Evolutionary conservation across 305 asterid genomes (phyloP).

Genomic region (Fraxinus nigra): DNA sequence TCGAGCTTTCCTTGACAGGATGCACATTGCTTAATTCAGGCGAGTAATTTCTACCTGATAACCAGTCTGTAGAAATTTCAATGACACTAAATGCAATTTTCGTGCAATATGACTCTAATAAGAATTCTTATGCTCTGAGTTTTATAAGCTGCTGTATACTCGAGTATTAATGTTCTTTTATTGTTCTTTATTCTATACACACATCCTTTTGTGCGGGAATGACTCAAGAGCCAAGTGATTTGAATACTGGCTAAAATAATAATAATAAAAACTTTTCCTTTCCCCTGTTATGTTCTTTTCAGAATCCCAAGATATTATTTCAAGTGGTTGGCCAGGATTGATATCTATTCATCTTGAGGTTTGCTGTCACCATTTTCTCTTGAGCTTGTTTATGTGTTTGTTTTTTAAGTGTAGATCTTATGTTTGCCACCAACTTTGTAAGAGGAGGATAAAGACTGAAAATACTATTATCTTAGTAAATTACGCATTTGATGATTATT

Average conservation of each 20-base stretch:
- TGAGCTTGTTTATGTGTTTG: background rate
- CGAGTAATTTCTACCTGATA: constrained; percentile 20
- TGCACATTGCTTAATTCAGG: constrained; percentile 72
- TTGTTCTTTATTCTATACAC: background rate
- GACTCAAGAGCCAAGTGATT: constrained; percentile 1
- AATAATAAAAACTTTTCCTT: constrained; percentile 10
- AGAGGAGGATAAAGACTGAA: background rate
- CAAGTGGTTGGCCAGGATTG: constrained; percentile 89
- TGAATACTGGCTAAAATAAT: background rate
- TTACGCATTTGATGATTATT: background rate
- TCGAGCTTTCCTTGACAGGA: constrained; percentile 70
- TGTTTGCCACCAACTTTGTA: background rate
- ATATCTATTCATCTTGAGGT: constrained; percentile 81
- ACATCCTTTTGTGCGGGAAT: constrained; percentile 7
- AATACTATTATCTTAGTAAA: background rate
- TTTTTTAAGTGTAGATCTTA: background rate
- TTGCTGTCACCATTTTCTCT: constrained; percentile 30
- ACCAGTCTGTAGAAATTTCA: constrained; percentile 17
- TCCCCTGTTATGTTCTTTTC: constrained; percentile 26
- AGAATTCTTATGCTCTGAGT: constrained; percentile 1
- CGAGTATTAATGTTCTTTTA: background rate
- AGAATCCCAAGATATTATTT: constrained; percentile 76
- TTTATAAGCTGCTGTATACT: constrained; percentile 8
- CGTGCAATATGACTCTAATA: background rate
- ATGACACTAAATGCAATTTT: background rate